phyloP scores from a whole-genome alignment of 1,139 yeast species.

The Kodamaea fungicola region DNA sequence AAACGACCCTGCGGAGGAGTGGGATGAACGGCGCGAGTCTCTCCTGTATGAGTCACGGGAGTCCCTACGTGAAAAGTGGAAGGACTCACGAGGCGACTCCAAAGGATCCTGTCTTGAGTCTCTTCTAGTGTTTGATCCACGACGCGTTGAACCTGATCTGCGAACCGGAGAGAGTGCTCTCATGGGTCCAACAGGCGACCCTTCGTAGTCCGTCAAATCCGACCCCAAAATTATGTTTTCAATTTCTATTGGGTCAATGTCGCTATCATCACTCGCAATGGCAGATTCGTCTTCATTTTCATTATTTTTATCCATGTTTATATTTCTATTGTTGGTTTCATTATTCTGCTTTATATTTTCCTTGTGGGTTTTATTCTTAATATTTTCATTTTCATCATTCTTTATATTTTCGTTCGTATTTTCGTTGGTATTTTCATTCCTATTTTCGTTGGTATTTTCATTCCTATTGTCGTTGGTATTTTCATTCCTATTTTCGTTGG shows the following conservation, averaged over 20 bases:
- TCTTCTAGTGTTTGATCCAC: not conserved
- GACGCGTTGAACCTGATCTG: not conserved
- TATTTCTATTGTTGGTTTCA: too few species aligned
- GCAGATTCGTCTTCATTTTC: not conserved
- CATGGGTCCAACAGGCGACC: constrained; percentile 7
- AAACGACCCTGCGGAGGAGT: constrained; percentile 21
- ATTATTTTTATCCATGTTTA: too few species aligned
- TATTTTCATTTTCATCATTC: too few species aligned
- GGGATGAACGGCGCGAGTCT: constrained; percentile 21
- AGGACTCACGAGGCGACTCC: not conserved
- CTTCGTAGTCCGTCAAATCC: constrained; percentile 6
- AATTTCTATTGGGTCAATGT: constrained; percentile 3
- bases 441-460: too few species aligned
- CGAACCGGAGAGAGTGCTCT: constrained; percentile 5
- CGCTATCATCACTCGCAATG: not conserved
- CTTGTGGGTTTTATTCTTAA: too few species aligned
- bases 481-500: too few species aligned
- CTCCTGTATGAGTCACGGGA: too few species aligned
- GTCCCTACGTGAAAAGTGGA: not conserved
- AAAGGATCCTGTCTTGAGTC: too few species aligned
- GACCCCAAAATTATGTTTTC: constrained; percentile 4
- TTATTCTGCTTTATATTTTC: too few species aligned
- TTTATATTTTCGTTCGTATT: too few species aligned
- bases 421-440: too few species aligned
- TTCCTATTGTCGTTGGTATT: too few species aligned